These are phyloP conservation scores for Sesbania bispinosa DNA, from an alignment of 306 rosid species.

Conservation along the genomic window DNA sequence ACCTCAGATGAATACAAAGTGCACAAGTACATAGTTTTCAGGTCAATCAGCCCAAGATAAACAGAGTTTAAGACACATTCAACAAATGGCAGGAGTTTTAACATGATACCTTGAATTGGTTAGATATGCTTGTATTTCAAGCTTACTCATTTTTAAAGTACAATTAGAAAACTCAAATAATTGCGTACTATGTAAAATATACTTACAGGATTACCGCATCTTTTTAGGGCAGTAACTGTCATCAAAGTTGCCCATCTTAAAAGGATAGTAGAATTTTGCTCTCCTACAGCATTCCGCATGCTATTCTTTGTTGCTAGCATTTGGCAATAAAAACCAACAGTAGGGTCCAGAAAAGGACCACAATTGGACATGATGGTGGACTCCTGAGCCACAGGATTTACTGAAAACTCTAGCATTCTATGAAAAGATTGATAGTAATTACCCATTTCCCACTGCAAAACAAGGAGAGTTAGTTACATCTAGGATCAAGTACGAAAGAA, in stretches of 20 bases:
- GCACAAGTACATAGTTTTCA: not conserved
- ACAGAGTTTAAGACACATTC: slow-evolving; percentile 24
- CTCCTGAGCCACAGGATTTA: slow-evolving; percentile 34
- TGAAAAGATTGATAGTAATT: slow-evolving; percentile 69
- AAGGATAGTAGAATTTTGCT: slow-evolving; percentile 59
- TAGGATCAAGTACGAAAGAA: slow-evolving; percentile 30
- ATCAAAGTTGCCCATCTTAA: slow-evolving; percentile 74
- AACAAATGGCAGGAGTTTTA: slow-evolving; percentile 8
- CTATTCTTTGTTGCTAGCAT: slow-evolving; percentile 67
- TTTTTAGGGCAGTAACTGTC: slow-evolving; percentile 73
- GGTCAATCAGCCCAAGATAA: slow-evolving; percentile 12
- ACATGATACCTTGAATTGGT: slow-evolving; percentile 12
- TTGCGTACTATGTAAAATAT: slow-evolving; percentile 22
- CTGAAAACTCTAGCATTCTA: slow-evolving; percentile 58
- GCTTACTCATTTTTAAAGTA: slow-evolving; percentile 8
- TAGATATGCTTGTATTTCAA: slow-evolving; percentile 17
- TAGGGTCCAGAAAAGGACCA: slow-evolving; percentile 69
- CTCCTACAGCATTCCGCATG: slow-evolving; percentile 73
- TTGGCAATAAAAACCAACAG: slow-evolving; percentile 69
- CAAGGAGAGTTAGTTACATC: slow-evolving; percentile 33
- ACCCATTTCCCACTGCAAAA: slow-evolving; percentile 93
- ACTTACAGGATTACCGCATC: slow-evolving; percentile 92
- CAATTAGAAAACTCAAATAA: slow-evolving; percentile 15
- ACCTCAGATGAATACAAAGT: slow-evolving; percentile 3
- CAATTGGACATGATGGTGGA: slow-evolving; percentile 44